Evolutionary conservation across 129 eudicot genomes (phyloP), one percentile per base, ranked within the genome.

Genomic region (Deinandra increscens): DNA sequence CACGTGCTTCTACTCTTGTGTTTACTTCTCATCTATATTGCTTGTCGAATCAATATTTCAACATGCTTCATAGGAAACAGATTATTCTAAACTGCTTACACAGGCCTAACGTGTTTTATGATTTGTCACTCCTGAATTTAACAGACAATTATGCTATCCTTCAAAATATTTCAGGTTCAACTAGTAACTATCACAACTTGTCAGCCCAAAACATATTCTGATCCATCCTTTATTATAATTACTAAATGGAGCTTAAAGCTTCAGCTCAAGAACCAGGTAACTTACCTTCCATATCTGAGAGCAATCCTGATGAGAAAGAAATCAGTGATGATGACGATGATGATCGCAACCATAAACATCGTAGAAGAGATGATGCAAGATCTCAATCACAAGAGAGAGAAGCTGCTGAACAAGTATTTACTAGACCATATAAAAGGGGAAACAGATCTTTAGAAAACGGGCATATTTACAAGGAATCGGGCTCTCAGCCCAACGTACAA

Each of bases 261-360:
- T 84, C 88, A 67, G 76, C 84, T 56, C 85, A 83, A 51, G 85
- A 84, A 70, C 76, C 73, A 3, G 80, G 71, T 55, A 82, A 78
- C 63, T 87, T 88, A 56, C 91, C 93, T 78, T 72, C 90, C 60
- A 78, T 84, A 70, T 78, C 69, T 46, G 75, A 70, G 55, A 83
- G 84, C 74, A 96, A 93, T 76, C 85, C 88, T 7, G 90, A 87
- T 67, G 99, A 93, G 60, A 93, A 87, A 73, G 97, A 89, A 84
- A 80, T 89, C 65, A 93, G 95, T 76, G 98, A 92, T 73, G 96
- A 88, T 19, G 98, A 93, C 29, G 96, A 93, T 65, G 99, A 93
- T 80, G 99, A 93, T 82, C 99, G 99, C 71, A 93, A 93, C 79
- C 99, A 93, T 81, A 93, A 93, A 80, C 99, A 93, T 77, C 95